Evolutionary conservation across 2,329 filamentous ascomycete species (phyloP), one percentile per base, ranked within the genome.

Genomic region (Davidsoniella eucalypti): DNA sequence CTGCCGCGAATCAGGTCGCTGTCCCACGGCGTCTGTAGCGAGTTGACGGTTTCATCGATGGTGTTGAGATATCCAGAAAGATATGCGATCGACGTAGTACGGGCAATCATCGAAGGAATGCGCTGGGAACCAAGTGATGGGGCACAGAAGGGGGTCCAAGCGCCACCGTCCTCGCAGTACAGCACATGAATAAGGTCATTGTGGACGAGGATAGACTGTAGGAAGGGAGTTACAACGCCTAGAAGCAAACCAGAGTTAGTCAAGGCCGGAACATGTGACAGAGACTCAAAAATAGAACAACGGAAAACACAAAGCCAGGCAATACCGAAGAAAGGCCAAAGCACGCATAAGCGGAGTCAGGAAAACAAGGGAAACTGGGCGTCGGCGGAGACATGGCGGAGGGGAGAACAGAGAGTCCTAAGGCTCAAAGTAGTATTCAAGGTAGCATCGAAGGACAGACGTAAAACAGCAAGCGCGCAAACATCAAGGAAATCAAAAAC

Each of bases 111-210:
- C 5, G 46, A 49, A 10, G 47, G 47, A 10, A 47, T 47, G 5
- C 47, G 46, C 14, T 41, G n/a, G 9, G 16, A 40, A 10, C 47
- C 51, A 5, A 50, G 47, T 12, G 16, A 5, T 9, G 42, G 26
- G 17, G 18, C 47, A 25, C 51, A 53, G 33, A 50, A 39, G 4
- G 51, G 51, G 8, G 47, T 47, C 51, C 51, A 53, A 12, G 51
- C 33, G 14, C 51, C 51, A 14, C 51, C 51, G 21, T 37, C 6
- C 4, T 37, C 36, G n/a, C 51, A 53, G 12, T 47, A 50, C 43
- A 53, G 16, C 18, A 53, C 51, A 17, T 37, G 42, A 8, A 29
- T 44, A 42, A 53, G 42, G 4, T 25, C 47, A 29, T 39, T 38
- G 3, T 45, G 42, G 5, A 53, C 47, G 4, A 53, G 21, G 17